Percentiles rank a stretch among this genome's conserved stretches.
phyloP scores from a whole-genome alignment of 352 stramenopile species.

The Hyaloperonospora arabidopsidis region DNA sequence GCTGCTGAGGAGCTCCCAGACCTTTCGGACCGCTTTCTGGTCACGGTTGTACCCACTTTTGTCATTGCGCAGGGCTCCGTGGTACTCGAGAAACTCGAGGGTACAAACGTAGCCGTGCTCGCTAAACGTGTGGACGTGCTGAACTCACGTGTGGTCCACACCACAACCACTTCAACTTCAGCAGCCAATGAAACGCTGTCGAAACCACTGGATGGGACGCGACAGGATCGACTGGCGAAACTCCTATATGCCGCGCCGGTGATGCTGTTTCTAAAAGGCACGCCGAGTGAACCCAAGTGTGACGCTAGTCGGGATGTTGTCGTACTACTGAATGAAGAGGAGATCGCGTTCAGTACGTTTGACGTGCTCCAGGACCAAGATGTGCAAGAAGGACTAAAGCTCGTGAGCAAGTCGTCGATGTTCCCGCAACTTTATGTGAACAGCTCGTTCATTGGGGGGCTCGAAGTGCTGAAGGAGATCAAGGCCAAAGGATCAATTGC shows the following conservation, averaged over 20 bases:
- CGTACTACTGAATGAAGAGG: constrained; percentile 87
- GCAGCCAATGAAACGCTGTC: constrained; percentile 15
- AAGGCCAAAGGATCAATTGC: constrained; percentile 74
- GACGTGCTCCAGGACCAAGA: constrained; percentile 97
- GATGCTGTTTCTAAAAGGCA: constrained; percentile 99
- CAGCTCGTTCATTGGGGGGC: constrained; percentile 91
- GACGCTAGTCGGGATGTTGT: constrained; percentile 94
- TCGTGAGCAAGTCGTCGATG: constrained; percentile 96
- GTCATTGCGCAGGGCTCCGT: constrained; percentile 73
- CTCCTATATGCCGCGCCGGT: constrained; percentile 81
- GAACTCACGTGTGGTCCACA: constrained; percentile 77
- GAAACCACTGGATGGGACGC: constrained; percentile 43
- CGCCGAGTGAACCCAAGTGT: constrained; percentile 90
- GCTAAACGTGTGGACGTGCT: constrained; percentile 78
- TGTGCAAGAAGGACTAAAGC: constrained; percentile 92
- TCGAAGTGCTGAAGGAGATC: constrained; percentile 98
- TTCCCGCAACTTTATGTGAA: constrained; percentile 98
- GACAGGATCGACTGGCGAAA: constrained; percentile 75
- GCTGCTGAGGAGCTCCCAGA: constrained; percentile 77
- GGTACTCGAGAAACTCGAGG: constrained; percentile 79
- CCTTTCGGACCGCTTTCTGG: constrained; percentile 81
- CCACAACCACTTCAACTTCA: constrained; percentile 12
- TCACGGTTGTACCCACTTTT: constrained; percentile 93
- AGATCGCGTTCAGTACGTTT: constrained; percentile 93
- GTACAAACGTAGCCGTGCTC: constrained; percentile 74